phyloP scores from a whole-genome alignment of 768 basidiomycete species.

The Lactifluus subvellereus region DNA sequence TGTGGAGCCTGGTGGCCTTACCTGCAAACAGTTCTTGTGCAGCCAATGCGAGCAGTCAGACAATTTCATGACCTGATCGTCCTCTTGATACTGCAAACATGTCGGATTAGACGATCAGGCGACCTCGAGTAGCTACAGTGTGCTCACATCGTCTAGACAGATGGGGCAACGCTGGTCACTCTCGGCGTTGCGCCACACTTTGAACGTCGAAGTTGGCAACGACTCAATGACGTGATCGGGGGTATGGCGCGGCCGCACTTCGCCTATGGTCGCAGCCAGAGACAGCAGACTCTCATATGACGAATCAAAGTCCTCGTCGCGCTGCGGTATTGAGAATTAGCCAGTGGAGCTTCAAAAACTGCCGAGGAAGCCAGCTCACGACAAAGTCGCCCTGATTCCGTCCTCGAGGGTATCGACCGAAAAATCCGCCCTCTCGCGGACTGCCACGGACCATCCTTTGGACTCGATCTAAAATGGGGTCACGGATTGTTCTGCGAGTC shows the following conservation, averaged over 20 bases:
- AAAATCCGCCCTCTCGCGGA: slow-evolving; percentile 11
- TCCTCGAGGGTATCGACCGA: slow-evolving; percentile 8
- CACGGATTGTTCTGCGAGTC: slow-evolving; percentile 15
- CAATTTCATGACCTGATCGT: slow-evolving; percentile 61
- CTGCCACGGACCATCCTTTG: slow-evolving; percentile 17
- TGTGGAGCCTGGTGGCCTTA: slow-evolving; percentile 31
- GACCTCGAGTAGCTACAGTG: neutral
- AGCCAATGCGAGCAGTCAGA: slow-evolving; percentile 74
- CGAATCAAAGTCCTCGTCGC: slow-evolving; percentile 69
- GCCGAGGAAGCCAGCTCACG: slow-evolving; percentile 35
- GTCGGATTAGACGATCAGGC: slow-evolving; percentile 13
- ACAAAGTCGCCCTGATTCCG: slow-evolving; percentile 41
- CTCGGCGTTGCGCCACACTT: slow-evolving; percentile 57
- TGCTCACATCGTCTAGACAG: slow-evolving; percentile 74
- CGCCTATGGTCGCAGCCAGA: slow-evolving; percentile 55
- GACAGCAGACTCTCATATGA: slow-evolving; percentile 68
- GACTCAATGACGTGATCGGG: slow-evolving; percentile 54
- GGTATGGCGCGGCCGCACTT: slow-evolving; percentile 60
- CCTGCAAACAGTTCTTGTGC: slow-evolving; percentile 70
- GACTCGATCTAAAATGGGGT: slow-evolving; percentile 12
- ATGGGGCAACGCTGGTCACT: slow-evolving; percentile 77
- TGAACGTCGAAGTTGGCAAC: slow-evolving; percentile 56
- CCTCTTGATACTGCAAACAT: slow-evolving; percentile 51
- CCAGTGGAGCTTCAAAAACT: neutral
- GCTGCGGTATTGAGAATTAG: slow-evolving; percentile 37